Base-by-base conservation (phyloP, 2,329 filamentous ascomycete species). In the Colletotrichum aenigma region DNA sequence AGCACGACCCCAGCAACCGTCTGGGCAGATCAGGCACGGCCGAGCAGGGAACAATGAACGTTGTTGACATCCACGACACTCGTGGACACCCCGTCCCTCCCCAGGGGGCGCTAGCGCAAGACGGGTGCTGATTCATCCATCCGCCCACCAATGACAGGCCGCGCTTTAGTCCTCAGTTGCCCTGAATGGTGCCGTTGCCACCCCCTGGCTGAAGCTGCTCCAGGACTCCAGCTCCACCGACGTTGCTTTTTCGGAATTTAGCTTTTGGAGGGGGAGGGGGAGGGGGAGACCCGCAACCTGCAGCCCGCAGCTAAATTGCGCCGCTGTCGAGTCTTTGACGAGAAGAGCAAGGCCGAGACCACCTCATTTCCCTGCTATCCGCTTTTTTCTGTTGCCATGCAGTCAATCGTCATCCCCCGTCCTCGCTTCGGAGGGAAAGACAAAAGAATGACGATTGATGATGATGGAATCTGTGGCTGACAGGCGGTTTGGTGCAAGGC, bases 21-120 rank as follows among this genome's bases (percentile, higher is more conserved):
- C 30, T 61, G 32, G 65, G 74, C 64, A 73, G 74, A 75, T 75
- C 74, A 75, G 70, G 70, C 64, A 75, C 70, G 30, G 30, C 56
- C 38, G 64, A 56, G 72, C 62, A 10, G 64, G 43, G n/a, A 60
- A 38, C 68, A 52, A 48, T 64, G 52, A 26, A 64, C 61, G 56
- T 43, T 26, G 58, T 64, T 70, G 52, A 32, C 62, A 66, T 24
- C 32, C 43, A 48, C 43, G 43, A 48, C n/a, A 38, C 36, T 38
- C 36, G 36, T 38, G 36, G 36, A 38, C 36, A 48, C n/a, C 43
- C n/a, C 43, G 43, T 48, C 43, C n/a, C 38, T 16, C 62, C 69
- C 62, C 52, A 48, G 38, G 36, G 72, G 38, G 34, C 55, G 62
- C 62, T 61, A 74, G 67, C 34, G 18, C 43, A 36, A 0, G 4